Evolutionary conservation across 2,329 filamentous ascomycete genomes (phyloP).

Genomic region (Aspergillus ochraceus): DNA sequence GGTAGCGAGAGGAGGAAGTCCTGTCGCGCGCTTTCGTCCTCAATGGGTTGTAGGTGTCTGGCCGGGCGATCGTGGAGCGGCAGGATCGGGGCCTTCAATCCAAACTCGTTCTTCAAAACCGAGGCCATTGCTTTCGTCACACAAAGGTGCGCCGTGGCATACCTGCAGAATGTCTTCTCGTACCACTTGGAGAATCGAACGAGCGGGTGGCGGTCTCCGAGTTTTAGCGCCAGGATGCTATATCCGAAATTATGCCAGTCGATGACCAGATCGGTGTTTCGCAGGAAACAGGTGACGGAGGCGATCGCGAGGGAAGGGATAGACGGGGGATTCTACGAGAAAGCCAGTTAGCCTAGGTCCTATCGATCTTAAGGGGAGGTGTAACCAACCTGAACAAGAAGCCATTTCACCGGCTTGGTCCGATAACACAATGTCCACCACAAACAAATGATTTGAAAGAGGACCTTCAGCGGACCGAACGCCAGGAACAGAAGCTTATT

Average conservation of each 20-base stretch:
- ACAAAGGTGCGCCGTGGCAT: constrained; percentile 74
- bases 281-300: constrained; percentile 68
- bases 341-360: not conserved
- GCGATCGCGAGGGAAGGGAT: constrained; percentile 86
- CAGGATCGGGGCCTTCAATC: constrained; percentile 63
- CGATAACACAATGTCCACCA: constrained; percentile 71
- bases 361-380: too few species aligned
- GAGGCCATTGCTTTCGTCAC: constrained; percentile 87
- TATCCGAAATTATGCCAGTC: constrained; percentile 99
- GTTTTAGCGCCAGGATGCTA: constrained; percentile 76
- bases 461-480: constrained; percentile 77
- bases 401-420: constrained; percentile 74
- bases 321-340: constrained; percentile 80
- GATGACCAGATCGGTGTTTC: constrained; percentile 79
- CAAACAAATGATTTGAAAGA: constrained; percentile 76
- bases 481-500: constrained; percentile 74
- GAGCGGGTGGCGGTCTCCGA: constrained; percentile 67
- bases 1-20: constrained; percentile 66
- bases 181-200: constrained; percentile 75
- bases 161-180: constrained; percentile 69
- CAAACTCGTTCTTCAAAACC: constrained; percentile 68
- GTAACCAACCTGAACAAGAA: constrained; percentile 70
- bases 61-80: constrained; percentile 86
- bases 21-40: constrained; percentile 51
- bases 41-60: constrained; percentile 71